Conservation (phyloP, 2,329 filamentous ascomycete species). For the Cladosporium halotolerans region DNA sequence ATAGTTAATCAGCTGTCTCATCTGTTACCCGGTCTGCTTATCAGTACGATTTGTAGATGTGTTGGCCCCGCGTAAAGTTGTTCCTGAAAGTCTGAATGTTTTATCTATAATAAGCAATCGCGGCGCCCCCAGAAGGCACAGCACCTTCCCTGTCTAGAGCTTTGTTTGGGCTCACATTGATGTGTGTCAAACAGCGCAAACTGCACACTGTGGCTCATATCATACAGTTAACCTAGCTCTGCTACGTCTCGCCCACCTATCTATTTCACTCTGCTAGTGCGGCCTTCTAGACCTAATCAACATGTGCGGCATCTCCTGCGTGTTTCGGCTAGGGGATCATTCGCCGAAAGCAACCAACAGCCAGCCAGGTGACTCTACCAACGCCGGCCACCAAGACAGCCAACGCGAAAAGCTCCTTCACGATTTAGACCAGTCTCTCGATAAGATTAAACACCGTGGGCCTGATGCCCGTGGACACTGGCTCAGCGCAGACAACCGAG, state of each 20-base stretch:
- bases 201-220: too few relatives aligned
- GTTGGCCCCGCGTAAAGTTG: not conserved
- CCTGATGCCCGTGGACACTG: slow-evolving; percentile 43
- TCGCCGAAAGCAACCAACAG: slow-evolving; percentile 7
- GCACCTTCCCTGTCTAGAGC: too few relatives aligned
- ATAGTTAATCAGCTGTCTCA: not conserved
- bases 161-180: too few relatives aligned
- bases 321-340: slow-evolving; percentile 16
- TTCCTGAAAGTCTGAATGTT: too few relatives aligned
- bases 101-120: too few relatives aligned
- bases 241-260: not conserved
- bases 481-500: slow-evolving; percentile 39
- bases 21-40: not conserved
- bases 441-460: slow-evolving; percentile 40
- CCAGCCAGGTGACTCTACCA: slow-evolving; percentile 13
- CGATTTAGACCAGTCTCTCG: slow-evolving; percentile 30
- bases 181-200: too few relatives aligned
- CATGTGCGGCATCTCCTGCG: slow-evolving; percentile 29
- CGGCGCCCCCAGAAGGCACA: too few relatives aligned
- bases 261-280: not conserved
- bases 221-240: too few relatives aligned
- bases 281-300: not conserved
- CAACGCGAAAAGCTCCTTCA: slow-evolving; percentile 16
- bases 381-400: slow-evolving; percentile 9
- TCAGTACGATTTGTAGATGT: slow-evolving; percentile 2